Percentiles rank a stretch among this genome's conserved stretches.
Conservation (phyloP, 345 rosid genomes). For the Cardamine occulta region DNA sequence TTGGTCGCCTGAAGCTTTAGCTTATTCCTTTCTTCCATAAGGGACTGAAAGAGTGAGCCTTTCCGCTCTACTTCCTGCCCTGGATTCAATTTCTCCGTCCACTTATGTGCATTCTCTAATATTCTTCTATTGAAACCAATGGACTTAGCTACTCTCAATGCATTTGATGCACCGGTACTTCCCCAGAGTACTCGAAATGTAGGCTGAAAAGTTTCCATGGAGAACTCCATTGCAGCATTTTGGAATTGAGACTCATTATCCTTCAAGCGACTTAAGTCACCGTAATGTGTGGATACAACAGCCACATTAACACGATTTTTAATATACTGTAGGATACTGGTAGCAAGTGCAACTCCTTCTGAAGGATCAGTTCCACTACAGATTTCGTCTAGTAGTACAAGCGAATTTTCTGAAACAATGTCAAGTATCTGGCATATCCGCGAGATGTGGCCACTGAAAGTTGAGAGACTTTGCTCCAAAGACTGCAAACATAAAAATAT, state of each 20-base stretch:
- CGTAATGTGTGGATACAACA: conserved; percentile 87
- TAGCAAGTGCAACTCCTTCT: conserved; percentile 88
- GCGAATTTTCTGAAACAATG: conserved; percentile 71
- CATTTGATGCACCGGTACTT: conserved; percentile 81
- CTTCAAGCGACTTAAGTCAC: conserved; percentile 82
- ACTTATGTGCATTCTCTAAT: conserved; percentile 64
- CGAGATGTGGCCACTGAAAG: conserved; percentile 86
- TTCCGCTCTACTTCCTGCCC: conserved; percentile 69
- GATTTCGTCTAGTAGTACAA: conserved; percentile 91
- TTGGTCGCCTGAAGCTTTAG: conserved; percentile 64
- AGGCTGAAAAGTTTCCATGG: conserved; percentile 80
- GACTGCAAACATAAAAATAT: conserved; percentile 53
- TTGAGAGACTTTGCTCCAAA: conserved; percentile 88
- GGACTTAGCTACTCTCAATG: conserved; percentile 74
- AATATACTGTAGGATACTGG: conserved; percentile 78
- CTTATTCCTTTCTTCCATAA: conserved; percentile 71
- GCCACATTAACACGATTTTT: conserved; percentile 61
- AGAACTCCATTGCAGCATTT: conserved; percentile 96
- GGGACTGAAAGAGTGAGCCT: conserved; percentile 70
- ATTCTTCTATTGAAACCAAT: conserved; percentile 72
- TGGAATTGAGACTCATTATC: conserved; percentile 70
- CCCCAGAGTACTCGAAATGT: conserved; percentile 89
- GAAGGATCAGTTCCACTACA: conserved; percentile 97
- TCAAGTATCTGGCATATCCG: conserved; percentile 73
- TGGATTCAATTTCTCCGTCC: conserved; percentile 77